Evolutionary conservation across 352 stramenopile genomes (phyloP).

Genomic region (Thraustochytrium striatum): DNA sequence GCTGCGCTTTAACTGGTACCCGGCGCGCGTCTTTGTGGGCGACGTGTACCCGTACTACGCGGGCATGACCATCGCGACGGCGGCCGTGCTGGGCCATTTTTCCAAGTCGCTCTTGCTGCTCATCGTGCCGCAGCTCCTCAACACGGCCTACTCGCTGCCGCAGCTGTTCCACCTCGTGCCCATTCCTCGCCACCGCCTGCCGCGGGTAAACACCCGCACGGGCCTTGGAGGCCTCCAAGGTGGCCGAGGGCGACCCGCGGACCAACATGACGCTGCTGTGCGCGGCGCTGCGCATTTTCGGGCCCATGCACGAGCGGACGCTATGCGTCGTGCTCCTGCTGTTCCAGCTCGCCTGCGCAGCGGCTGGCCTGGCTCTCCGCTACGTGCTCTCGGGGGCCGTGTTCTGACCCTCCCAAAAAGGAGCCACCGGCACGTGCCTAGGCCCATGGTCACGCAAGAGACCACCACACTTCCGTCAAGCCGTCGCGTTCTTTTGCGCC

Average conservation of each 20-base stretch:
- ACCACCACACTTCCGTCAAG: too few relatives aligned
- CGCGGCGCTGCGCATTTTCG: conserved; percentile 64
- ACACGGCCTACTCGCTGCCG: conserved; percentile 96
- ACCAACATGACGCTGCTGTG: conserved; percentile 77
- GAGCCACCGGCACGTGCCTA: too few relatives aligned
- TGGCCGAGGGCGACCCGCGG: conserved; percentile 13
- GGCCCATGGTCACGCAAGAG: too few relatives aligned
- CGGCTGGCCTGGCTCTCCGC: background rate
- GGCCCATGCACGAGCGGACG: conserved; percentile 58
- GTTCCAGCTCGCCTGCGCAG: conserved; percentile 52
- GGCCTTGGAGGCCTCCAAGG: conserved; percentile 46
- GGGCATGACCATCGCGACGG: conserved; percentile 95
- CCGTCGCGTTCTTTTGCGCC: too few relatives aligned
- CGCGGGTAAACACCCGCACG: conserved; percentile 60
- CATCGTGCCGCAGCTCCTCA: conserved; percentile 95
- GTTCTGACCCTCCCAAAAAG: too few relatives aligned
- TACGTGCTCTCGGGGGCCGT: conserved; percentile 1
- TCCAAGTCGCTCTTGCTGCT: conserved; percentile 96
- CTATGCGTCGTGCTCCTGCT: conserved; percentile 55
- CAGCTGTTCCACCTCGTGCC: conserved; percentile 96
- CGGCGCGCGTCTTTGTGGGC: conserved; percentile 93
- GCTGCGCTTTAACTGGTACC: conserved; percentile 95
- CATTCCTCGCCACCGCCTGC: conserved; percentile 94
- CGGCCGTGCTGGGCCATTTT: conserved; percentile 91
- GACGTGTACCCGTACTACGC: conserved; percentile 99